phyloP scores from a whole-genome alignment of 2,329 filamentous ascomycete species.

The Scedosporium apiospermum region DNA sequence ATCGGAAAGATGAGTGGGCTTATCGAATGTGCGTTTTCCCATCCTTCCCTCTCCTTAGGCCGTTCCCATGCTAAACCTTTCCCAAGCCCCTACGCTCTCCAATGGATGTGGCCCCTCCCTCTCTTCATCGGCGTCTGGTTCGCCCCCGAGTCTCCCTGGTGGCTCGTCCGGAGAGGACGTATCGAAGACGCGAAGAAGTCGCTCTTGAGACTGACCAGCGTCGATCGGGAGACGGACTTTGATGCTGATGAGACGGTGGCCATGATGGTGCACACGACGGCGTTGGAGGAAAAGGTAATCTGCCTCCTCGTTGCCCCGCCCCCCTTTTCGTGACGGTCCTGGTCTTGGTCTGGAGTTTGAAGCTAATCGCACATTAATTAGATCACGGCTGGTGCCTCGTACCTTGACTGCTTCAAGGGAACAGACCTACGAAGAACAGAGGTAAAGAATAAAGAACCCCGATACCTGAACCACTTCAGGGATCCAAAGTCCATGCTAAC shows the following conservation, averaged over 20 bases:
- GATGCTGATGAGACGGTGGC: slow-evolving; percentile 69
- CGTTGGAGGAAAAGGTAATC: slow-evolving; percentile 54
- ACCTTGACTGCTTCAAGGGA: slow-evolving; percentile 77
- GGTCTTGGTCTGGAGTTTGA: too few species aligned
- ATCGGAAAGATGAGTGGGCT: slow-evolving; percentile 21
- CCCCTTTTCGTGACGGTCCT: too few species aligned
- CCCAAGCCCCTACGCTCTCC: slow-evolving; percentile 21
- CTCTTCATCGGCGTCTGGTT: slow-evolving; percentile 16
- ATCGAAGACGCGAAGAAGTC: slow-evolving; percentile 57
- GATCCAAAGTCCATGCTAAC: not conserved
- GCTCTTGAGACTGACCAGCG: slow-evolving; percentile 44
- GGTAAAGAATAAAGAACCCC: not conserved
- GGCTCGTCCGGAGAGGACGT: slow-evolving; percentile 60
- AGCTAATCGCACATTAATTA: not conserved
- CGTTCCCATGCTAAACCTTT: not conserved
- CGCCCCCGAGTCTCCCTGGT: slow-evolving; percentile 23
- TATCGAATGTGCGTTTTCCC: slow-evolving; percentile 17
- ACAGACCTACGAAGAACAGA: slow-evolving; percentile 68
- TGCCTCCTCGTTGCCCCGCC: not conserved
- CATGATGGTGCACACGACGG: slow-evolving; percentile 89
- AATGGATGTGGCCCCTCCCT: slow-evolving; percentile 23
- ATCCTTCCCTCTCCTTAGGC: not conserved
- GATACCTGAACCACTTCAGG: not conserved
- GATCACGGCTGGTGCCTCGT: slow-evolving; percentile 64
- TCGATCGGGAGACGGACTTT: slow-evolving; percentile 58